Evolutionary conservation across 305 asterid genomes (phyloP), one percentile per base, ranked within the genome.

Genomic region (Fraxinus floribunda): DNA sequence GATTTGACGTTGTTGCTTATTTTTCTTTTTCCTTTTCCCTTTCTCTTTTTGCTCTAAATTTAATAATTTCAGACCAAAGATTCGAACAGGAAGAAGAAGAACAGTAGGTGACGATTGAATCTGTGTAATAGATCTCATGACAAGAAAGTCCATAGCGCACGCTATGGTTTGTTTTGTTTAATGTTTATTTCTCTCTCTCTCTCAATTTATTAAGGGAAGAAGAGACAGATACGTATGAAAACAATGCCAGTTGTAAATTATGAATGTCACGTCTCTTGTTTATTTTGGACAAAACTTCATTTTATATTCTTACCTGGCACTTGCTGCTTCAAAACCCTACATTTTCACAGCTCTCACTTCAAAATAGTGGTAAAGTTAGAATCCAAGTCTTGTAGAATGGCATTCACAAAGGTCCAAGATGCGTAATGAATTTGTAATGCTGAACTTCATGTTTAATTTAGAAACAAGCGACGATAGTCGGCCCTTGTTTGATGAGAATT

Each of bases 1-100:
- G 97, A 91, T 87, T 88, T 75, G 93, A 90, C 94, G 86, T 88
- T 57, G 75, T 10, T 75, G 9, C 71, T 34, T 36, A 13, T 5
- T 55, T 24, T 70, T 41, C 26, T 32, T 32, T 32, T 32, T 32
- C 5, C 5, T 3, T 32, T 32, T 32, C 5, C 35, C 35, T 0
- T 32, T 32, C 35, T 3, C 35, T 3, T 32, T 32, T 32, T 32
- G 35, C 35, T 32, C 35, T 32, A 32, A 32, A 32, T 32, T 32
- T 32, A 32, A 32, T 32, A 7, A 9, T 44, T 24, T 6, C 38
- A 35, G 32, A 39, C 44, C 36, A 78, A 8, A 71, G 84, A 84
- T 84, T 79, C 44, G 64, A 55, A 52, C 1, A 29, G 30, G 64
- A 52, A 0, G 39, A 36, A 36, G 39, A 36, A 6, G 3, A 13